Evolutionary conservation across 2,329 filamentous ascomycete species (phyloP).

Genomic region (Aspergillus quadricinctus): DNA sequence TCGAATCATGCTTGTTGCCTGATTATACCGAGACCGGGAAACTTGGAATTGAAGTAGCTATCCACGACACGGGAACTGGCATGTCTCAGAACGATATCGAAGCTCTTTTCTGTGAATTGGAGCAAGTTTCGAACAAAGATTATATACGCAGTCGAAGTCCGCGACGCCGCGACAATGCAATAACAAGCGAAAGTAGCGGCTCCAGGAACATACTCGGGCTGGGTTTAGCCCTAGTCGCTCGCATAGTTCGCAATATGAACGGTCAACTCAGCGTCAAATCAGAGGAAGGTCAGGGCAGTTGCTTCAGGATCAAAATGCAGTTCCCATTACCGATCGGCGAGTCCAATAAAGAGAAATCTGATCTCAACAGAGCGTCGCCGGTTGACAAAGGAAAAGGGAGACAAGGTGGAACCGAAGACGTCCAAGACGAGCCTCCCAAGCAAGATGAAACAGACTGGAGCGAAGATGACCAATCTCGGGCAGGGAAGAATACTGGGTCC

Average conservation of each 20-base stretch:
- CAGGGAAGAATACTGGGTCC: neutral
- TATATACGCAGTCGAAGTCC: conserved; percentile 38
- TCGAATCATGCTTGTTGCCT: conserved; percentile 61
- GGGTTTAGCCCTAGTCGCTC: conserved; percentile 81
- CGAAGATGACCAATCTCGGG: neutral
- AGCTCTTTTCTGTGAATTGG: conserved; percentile 56
- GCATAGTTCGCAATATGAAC: conserved; percentile 84
- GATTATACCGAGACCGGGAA: conserved; percentile 46
- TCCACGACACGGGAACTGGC: conserved; percentile 70
- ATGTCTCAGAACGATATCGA: conserved; percentile 57
- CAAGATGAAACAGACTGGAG: neutral
- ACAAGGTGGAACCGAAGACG: neutral
- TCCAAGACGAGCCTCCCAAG: neutral
- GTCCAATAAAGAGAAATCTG: neutral
- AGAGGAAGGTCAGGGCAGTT: conserved; percentile 73
- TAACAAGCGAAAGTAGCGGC: neutral
- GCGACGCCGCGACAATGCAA: conserved; percentile 28
- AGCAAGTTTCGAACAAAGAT: conserved; percentile 63
- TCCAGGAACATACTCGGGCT: conserved; percentile 62
- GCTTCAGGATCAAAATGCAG: conserved; percentile 74
- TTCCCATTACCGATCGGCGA: conserved; percentile 57
- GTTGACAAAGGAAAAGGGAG: neutral
- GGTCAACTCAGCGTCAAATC: conserved; percentile 82
- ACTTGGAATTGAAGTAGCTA: conserved; percentile 67
- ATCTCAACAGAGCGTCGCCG: neutral